Evolutionary conservation across 352 stramenopile genomes (phyloP), one percentile per base, ranked within the genome.

Genomic region (Phytophthora agathidicida): DNA sequence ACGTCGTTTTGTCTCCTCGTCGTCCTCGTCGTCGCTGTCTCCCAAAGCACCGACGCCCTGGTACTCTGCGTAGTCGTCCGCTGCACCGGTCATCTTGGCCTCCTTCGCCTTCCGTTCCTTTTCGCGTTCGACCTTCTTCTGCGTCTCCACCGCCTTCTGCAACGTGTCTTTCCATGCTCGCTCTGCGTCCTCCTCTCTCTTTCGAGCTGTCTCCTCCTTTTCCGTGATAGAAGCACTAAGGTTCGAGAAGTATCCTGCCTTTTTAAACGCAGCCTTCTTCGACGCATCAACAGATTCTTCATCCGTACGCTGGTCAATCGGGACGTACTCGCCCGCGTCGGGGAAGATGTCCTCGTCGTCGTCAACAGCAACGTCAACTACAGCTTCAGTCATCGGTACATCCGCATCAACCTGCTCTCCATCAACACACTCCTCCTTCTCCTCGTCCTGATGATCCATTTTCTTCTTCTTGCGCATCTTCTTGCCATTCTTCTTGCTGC

Each of bases 271-370:
- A 7, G 60, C 41, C 11, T 67, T 63, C 23, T 66, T 65, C 1
- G 30, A 27, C 11, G 16, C 26, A 1, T 54, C 48, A n/a, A 39
- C 6, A 1, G 51, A 45, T 6, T 60, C 20, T 16, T 68, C 59
- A 16, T 75, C 65, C 6, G 33, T 32, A 7, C 80, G 78, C 28
- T 76, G 63, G n/a, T 89, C 73, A 1, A 88, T 71, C 1, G 84
- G 84, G 3, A 93, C 66, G 46, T 91, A 91, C 16, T 90, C 80
- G 2, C 79, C 80, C 10, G 78, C 79, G 19, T 91, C 77, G 1
- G 77, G 73, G 37, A 93, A 93, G 9, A 93, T 93, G 58, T 91
- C 80, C 54, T 90, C 79, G 5, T 86, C 69, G 2, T 77, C 69
- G 1, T 85, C 65, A 0, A 65, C 68, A 26, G 33, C 30, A 37